A percentile compares a stretch with the other conserved stretches of the same genome.
phyloP scores from a whole-genome alignment of 352 stramenopile species.

The Pythium phragmiticola region DNA sequence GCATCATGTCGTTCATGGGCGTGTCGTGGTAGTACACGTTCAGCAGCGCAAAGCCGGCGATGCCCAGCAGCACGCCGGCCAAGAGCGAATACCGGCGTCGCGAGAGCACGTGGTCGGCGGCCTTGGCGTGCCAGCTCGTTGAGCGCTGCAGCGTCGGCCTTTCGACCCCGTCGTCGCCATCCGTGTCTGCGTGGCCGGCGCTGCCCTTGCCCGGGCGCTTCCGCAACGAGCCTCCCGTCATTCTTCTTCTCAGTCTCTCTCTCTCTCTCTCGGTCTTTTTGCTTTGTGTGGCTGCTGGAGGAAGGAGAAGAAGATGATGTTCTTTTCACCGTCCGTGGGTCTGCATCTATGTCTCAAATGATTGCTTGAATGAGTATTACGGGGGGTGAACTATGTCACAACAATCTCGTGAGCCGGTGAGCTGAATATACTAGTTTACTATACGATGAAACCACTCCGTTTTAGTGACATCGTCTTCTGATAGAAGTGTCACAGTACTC shows the following conservation, averaged over 20 bases:
- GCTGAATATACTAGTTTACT: too few relatives aligned
- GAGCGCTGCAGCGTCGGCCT: slow-evolving; percentile 34
- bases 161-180: neutral
- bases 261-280: neutral
- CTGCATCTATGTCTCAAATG: neutral
- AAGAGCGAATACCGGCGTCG: slow-evolving; percentile 77
- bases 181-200: neutral
- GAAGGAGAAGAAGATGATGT: neutral
- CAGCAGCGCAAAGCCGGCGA: slow-evolving; percentile 44
- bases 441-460: neutral
- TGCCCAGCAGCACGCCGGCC: slow-evolving; percentile 49
- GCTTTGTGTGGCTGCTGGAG: neutral
- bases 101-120: slow-evolving; percentile 52
- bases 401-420: neutral
- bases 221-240: slow-evolving; percentile 19
- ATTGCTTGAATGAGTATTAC: neutral
- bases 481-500: neutral
- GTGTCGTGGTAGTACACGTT: slow-evolving; percentile 53
- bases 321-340: neutral
- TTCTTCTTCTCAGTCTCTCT: neutral
- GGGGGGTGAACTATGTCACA: neutral
- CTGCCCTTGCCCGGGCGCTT: slow-evolving; percentile 25
- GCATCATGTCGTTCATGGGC: slow-evolving; percentile 42
- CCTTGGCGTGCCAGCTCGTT: slow-evolving; percentile 56
- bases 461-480: neutral